Conservation (phyloP, 305 asterid genomes). For the Ilex paraguariensis region DNA sequence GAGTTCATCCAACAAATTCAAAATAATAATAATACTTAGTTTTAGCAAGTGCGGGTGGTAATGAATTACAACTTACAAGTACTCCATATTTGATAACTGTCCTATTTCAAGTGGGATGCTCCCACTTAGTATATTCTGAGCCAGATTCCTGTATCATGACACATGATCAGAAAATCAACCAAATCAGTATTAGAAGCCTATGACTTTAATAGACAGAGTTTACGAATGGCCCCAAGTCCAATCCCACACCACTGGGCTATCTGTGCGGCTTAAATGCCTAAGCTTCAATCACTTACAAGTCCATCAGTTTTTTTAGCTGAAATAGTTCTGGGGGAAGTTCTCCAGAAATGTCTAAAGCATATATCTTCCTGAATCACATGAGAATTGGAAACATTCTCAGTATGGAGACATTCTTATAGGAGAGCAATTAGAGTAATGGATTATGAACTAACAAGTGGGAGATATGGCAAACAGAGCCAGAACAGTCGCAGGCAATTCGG, state of each 20-base stretch:
- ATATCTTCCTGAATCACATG: slow-evolving; percentile 49
- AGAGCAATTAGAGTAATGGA: neutral
- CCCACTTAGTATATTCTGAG: slow-evolving; percentile 59
- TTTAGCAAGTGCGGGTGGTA: slow-evolving; percentile 13
- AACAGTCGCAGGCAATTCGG: slow-evolving; percentile 52
- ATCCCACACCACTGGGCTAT: too few relatives aligned
- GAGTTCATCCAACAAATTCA: neutral
- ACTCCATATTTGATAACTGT: slow-evolving; percentile 53
- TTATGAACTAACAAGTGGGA: slow-evolving; percentile 47
- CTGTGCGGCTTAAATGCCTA: too few relatives aligned
- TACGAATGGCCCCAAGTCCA: too few relatives aligned
- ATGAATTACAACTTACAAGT: slow-evolving; percentile 44
- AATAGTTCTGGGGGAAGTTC: slow-evolving; percentile 53
- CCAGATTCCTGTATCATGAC: slow-evolving; percentile 40
- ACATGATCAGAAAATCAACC: too few relatives aligned
- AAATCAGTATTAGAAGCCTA: too few relatives aligned
- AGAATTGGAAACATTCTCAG: neutral
- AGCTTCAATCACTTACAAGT: slow-evolving; percentile 38
- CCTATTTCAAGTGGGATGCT: slow-evolving; percentile 55
- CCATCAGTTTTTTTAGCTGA: slow-evolving; percentile 48
- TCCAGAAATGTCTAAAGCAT: slow-evolving; percentile 61
- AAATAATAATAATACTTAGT: neutral
- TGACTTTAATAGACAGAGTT: too few relatives aligned
- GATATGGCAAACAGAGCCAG: slow-evolving; percentile 41
- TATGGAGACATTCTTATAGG: too few relatives aligned